Evolutionary conservation across 2,329 filamentous ascomycete species (phyloP), one percentile per base, ranked within the genome.

Genomic region (Tolypocladium paradoxum): DNA sequence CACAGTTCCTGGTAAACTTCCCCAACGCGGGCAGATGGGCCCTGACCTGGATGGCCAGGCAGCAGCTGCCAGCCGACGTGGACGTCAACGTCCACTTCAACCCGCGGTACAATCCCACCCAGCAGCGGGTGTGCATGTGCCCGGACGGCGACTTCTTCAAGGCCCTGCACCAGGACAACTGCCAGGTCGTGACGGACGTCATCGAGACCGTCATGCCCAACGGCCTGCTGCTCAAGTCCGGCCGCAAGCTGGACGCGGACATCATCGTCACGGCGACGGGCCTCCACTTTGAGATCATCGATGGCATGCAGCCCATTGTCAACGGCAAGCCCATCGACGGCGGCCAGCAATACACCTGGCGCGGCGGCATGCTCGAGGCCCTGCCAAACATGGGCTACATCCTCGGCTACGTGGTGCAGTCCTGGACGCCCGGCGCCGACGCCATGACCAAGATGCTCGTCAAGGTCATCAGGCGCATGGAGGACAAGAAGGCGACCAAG

Each of bases 121-220:
- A 90, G 52, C 88, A 95, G 65, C 81, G 90, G 0, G 71, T 93
- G 8, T 93, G 89, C 61, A 72, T 89, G 55, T 84, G 69, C 20
- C 77, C 76, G 0, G 73, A 78, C 49, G 77, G 74, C 11, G 79
- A 83, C 60, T 83, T 83, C 60, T 82, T 76, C 66, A 64, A 73
- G 47, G 70, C 75, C 0, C 58, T 82, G 2, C 70, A 71, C 49
- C 64, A 62, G 1, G 67, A 70, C 2, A 77, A 77, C 53, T 67
- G 70, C 2, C 65, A 73, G 34, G 63, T 82, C 2, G 72, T 77
- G 1, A 82, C 79, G 0, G 78, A 76, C 52, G 69, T 64, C 1
- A 80, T 85, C 58, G 69, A 76, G 22, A 74, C 68, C 0, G 73
- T 82, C 3, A 79, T 75, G 0, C 60, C 68, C 2, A 68, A 70